phyloP scores from a whole-genome alignment of 2,329 filamentous ascomycete genomes.

The Harringtonia lauricola region DNA sequence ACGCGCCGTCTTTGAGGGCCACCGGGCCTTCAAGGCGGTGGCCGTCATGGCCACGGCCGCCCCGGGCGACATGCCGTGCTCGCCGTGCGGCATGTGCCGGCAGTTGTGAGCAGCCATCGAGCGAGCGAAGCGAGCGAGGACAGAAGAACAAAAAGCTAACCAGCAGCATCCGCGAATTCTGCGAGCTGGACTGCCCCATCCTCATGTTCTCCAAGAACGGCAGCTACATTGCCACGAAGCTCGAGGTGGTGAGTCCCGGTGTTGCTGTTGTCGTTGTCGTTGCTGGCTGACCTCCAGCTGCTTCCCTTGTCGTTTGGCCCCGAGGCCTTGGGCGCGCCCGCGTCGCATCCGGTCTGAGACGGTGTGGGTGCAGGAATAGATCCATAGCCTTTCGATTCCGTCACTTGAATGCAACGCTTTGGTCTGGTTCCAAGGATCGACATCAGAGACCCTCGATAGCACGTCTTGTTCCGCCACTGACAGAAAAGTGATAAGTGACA shows the following conservation, averaged over 20 bases:
- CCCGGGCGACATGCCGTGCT: slow-evolving; percentile 37
- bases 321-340: slow-evolving; percentile 30
- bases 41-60: slow-evolving; percentile 74
- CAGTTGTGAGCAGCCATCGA: slow-evolving; percentile 74
- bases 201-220: slow-evolving; percentile 88
- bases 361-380: background rate
- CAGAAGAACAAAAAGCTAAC: background rate
- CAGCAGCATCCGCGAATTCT: slow-evolving; percentile 65
- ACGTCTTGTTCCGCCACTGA: no score
- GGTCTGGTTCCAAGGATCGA: no score
- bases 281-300: slow-evolving; percentile 32
- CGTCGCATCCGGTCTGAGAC: no score
- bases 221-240: slow-evolving; percentile 55
- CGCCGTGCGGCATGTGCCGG: slow-evolving; percentile 91
- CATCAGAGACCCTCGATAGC: no score
- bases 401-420: background rate
- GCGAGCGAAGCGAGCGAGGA: background rate
- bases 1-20: slow-evolving; percentile 57
- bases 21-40: slow-evolving; percentile 58
- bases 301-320: slow-evolving; percentile 60
- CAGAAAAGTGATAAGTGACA: no score
- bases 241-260: slow-evolving; percentile 47
- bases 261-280: background rate
- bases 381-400: background rate
- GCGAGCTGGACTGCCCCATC: slow-evolving; percentile 56